Evolutionary conservation across 108 stramenopile species (phyloP).

Genomic region (Nitzschia palea): DNA sequence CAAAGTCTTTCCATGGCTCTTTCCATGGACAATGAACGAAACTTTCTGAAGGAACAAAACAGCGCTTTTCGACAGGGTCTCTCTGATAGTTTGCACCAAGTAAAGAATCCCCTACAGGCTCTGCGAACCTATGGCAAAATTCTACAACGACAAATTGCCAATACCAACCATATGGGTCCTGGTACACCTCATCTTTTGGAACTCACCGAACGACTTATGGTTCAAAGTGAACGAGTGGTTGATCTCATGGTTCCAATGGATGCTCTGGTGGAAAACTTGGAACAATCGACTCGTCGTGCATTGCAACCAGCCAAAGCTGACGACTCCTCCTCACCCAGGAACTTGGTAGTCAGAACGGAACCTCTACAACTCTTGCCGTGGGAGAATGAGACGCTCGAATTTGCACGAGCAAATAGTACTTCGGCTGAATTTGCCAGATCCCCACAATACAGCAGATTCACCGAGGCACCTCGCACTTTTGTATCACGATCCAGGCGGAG

Average conservation of each 20-base stretch:
- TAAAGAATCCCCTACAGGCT: conserved; percentile 90
- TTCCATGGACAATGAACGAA: conserved; percentile 77
- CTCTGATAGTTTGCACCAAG: conserved; percentile 81
- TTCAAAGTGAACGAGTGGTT: conserved; percentile 81
- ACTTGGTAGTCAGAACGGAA: conserved; percentile 2
- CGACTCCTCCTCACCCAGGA: neutral
- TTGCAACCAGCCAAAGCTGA: conserved; percentile 26
- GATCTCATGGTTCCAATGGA: conserved; percentile 82
- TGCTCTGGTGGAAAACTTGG: conserved; percentile 49
- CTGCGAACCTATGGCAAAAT: conserved; percentile 82
- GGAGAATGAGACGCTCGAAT: conserved; percentile 15
- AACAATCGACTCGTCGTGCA: conserved; percentile 3
- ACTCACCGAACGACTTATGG: conserved; percentile 69
- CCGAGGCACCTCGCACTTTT: no score
- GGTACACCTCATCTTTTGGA: conserved; percentile 50
- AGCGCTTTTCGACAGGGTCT: conserved; percentile 54
- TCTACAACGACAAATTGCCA: conserved; percentile 69
- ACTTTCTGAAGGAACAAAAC: conserved; percentile 42
- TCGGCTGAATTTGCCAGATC: neutral
- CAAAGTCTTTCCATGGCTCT: conserved; percentile 78
- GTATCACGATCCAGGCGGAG: neutral
- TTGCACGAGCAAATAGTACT: conserved; percentile 21
- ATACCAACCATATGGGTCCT: conserved; percentile 10
- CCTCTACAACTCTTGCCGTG: neutral
- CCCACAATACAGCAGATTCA: neutral